These are phyloP conservation scores for Naganishia vaughanmartiniae DNA, from an alignment of 768 basidiomycete genomes.

Conservation along the genomic window DNA sequence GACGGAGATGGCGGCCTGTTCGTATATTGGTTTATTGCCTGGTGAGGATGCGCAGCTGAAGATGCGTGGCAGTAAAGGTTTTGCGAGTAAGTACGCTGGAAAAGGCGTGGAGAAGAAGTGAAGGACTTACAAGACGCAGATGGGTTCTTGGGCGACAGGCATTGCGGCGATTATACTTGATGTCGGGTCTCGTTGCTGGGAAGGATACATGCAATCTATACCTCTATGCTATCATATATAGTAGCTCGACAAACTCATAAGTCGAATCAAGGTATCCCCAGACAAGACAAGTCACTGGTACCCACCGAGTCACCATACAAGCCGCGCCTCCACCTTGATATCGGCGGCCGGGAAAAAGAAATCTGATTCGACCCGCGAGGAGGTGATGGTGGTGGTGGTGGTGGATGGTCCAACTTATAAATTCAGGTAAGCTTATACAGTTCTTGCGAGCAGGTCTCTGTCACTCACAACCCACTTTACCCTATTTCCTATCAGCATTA, in stretches of 20 bases:
- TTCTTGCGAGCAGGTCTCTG: no score
- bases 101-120: background rate
- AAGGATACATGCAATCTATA: background rate
- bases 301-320: background rate
- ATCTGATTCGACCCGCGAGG: background rate
- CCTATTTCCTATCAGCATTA: background rate
- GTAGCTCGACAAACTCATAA: no score
- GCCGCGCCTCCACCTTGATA: background rate
- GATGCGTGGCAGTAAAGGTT: background rate
- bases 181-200: background rate
- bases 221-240: background rate
- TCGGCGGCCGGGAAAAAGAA: constrained; percentile 4
- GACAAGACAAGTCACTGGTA: no score
- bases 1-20: constrained; percentile 70
- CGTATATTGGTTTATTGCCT: constrained; percentile 64
- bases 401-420: no score
- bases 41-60: constrained; percentile 67
- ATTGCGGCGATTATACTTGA: background rate
- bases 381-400: no score
- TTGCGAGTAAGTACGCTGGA: background rate
- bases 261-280: no score
- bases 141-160: constrained; percentile 33
- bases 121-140: constrained; percentile 48
- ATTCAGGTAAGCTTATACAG: no score
- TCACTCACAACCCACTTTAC: background rate